Evolutionary conservation across 2,329 filamentous ascomycete genomes (phyloP).

Genomic region (Claviceps spartinae): DNA sequence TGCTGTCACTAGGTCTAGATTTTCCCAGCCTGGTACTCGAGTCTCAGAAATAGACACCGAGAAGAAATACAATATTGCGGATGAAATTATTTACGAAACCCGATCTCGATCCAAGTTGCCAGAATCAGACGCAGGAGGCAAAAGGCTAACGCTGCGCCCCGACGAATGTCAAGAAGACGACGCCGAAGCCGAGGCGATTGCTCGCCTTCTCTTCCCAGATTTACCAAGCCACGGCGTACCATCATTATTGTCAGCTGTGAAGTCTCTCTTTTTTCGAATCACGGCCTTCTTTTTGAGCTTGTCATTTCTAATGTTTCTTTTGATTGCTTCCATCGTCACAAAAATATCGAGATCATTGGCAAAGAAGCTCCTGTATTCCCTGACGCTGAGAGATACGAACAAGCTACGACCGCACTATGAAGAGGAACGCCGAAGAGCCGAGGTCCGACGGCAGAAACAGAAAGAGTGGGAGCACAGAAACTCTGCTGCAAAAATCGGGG

Average conservation of each 20-base stretch:
- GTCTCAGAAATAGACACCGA: neutral
- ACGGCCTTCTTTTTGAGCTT: slow-evolving; percentile 62
- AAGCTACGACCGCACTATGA: slow-evolving; percentile 52
- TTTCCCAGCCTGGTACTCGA: neutral
- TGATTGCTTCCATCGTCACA: slow-evolving; percentile 59
- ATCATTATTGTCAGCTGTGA: slow-evolving; percentile 29
- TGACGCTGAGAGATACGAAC: slow-evolving; percentile 47
- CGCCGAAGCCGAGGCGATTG: slow-evolving; percentile 18
- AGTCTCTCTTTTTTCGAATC: slow-evolving; percentile 31
- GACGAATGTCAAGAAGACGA: neutral
- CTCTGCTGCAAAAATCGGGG: slow-evolving; percentile 20
- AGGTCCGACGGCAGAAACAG: slow-evolving; percentile 42
- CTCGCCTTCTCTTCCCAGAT: slow-evolving; percentile 73
- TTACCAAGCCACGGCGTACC: slow-evolving; percentile 71
- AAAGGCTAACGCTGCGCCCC: neutral
- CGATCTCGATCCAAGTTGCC: slow-evolving; percentile 3
- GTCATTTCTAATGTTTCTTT: slow-evolving; percentile 61
- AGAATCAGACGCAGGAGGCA: slow-evolving; percentile 35
- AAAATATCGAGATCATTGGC: slow-evolving; percentile 39
- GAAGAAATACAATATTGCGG: neutral
- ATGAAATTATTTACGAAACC: neutral
- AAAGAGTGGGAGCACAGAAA: slow-evolving; percentile 45
- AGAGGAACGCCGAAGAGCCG: slow-evolving; percentile 52
- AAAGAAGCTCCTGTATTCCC: slow-evolving; percentile 33
- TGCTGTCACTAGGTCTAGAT: neutral